Percentiles rank a stretch among this genome's conserved stretches.
Conservation (phyloP, 129 eudicot species). For the Cynara cardunculus region DNA sequence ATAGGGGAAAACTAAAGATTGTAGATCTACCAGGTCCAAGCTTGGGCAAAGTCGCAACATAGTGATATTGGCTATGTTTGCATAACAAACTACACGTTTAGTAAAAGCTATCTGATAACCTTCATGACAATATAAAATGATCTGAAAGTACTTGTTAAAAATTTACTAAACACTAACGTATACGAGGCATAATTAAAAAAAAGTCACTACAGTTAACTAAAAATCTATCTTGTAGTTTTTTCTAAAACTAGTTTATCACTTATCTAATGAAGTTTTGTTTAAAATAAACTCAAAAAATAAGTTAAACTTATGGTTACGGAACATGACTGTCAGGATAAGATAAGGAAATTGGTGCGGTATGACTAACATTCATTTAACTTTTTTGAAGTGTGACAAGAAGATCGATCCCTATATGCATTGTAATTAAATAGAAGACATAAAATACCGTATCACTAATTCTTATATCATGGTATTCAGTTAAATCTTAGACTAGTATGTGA, state of each 20-base stretch:
- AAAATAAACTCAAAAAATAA: neutral
- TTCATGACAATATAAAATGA: neutral
- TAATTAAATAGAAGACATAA: neutral
- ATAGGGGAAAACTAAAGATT: neutral
- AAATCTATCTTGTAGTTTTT: neutral
- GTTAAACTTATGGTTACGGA: neutral
- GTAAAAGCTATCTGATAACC: neutral
- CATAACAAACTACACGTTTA: neutral
- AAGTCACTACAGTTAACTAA: neutral
- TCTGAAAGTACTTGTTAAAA: neutral
- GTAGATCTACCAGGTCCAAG: neutral
- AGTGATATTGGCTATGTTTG: neutral
- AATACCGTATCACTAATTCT: neutral
- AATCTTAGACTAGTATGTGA: neutral
- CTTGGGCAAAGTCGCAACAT: neutral
- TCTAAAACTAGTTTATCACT: neutral
- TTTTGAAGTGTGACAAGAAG: neutral
- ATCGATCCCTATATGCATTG: neutral
- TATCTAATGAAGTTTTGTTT: neutral
- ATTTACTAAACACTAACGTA: neutral
- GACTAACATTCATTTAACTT: neutral
- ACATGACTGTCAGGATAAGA: too few species aligned
- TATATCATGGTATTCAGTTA: neutral
- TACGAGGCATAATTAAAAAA: neutral
- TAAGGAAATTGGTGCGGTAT: too few species aligned